Evolutionary conservation across 2,329 filamentous ascomycete species (phyloP).

Genomic region (Colletotrichum sp.): DNA sequence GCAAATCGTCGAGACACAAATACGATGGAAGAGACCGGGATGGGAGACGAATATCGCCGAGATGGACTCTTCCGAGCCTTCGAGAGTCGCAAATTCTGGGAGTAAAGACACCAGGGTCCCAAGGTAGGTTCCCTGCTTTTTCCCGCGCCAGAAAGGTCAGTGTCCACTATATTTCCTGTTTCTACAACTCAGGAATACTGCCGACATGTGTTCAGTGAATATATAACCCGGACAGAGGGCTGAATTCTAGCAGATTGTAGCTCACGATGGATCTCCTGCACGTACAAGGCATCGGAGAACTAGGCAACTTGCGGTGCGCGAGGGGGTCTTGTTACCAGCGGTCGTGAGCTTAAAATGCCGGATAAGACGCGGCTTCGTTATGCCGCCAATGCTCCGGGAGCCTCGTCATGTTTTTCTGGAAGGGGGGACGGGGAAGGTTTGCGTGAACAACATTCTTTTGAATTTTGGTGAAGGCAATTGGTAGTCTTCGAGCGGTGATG

Average conservation of each 20-base stretch:
- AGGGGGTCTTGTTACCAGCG: background rate
- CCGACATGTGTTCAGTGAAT: background rate
- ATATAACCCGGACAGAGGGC: background rate
- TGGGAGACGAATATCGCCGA: no score
- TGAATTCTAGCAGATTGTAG: background rate
- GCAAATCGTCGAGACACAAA: no score
- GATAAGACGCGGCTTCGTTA: rapidly evolving
- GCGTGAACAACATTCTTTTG: background rate
- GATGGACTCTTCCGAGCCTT: no score
- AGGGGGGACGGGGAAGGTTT: no score
- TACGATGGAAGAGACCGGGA: no score
- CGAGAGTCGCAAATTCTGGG: background rate
- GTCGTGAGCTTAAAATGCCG: background rate
- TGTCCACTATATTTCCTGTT: no score
- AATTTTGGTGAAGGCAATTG: background rate
- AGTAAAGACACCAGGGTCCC: background rate
- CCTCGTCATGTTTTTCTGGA: no score
- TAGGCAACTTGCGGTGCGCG: background rate
- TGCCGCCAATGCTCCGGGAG: no score
- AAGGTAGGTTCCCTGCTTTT: background rate
- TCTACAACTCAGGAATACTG: background rate
- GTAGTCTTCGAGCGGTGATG: background rate
- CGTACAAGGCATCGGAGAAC: background rate
- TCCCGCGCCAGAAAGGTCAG: no score
- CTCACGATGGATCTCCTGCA: background rate